Evolutionary conservation across 2,329 filamentous ascomycete species (phyloP).

Genomic region (Penicillium sp.): DNA sequence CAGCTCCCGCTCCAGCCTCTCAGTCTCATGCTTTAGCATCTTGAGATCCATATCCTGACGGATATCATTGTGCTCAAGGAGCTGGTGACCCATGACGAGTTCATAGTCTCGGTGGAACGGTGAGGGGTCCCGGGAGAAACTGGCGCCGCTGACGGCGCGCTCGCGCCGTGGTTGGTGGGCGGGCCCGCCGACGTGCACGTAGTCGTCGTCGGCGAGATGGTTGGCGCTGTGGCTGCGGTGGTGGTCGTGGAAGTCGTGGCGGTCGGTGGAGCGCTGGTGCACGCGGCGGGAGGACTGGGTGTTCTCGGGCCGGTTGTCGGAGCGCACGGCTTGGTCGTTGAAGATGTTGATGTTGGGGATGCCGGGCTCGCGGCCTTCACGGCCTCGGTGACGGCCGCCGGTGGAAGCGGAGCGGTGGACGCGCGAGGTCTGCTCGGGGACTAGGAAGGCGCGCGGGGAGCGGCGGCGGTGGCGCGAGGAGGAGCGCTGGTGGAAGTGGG

Average conservation of each 20-base stretch:
- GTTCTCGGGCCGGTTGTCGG: constrained; percentile 30
- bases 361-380: constrained; percentile 13
- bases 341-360: constrained; percentile 31
- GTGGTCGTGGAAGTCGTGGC: not conserved
- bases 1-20: constrained; percentile 36
- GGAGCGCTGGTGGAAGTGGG: constrained; percentile 32
- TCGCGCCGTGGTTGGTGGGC: constrained; percentile 17
- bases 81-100: constrained; percentile 34
- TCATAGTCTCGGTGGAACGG: constrained; percentile 36
- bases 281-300: constrained; percentile 28
- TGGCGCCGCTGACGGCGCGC: constrained; percentile 19
- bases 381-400: constrained; percentile 30
- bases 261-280: constrained; percentile 20
- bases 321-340: constrained; percentile 33
- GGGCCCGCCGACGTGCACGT: not conserved
- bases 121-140: constrained; percentile 28
- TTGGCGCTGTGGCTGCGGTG: constrained; percentile 14
- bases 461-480: constrained; percentile 32
- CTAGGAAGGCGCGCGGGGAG: constrained; percentile 27
- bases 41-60: constrained; percentile 38
- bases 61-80: constrained; percentile 36
- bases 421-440: constrained; percentile 25
- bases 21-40: constrained; percentile 39
- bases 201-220: constrained; percentile 31
- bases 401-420: constrained; percentile 40